A percentile compares a stretch with the other conserved stretches of the same genome.
Conservation (phyloP, 2,329 filamentous ascomycete genomes). For the Paracorniculantispora psalliotae region DNA sequence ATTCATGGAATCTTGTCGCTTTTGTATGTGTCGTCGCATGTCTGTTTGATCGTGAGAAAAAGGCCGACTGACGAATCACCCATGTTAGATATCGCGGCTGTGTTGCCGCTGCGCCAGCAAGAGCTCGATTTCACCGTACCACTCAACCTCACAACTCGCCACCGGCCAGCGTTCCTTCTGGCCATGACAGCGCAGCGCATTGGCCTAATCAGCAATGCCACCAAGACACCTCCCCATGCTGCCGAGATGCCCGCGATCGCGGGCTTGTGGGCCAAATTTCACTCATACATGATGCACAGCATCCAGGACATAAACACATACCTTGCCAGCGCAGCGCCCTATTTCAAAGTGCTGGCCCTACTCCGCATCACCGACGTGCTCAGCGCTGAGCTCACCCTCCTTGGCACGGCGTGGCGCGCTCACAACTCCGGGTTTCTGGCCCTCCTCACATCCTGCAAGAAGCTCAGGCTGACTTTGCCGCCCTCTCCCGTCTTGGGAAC, state of each 20-base stretch:
- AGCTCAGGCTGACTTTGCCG: neutral
- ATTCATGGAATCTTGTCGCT: conserved; percentile 4
- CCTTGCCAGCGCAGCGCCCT: neutral
- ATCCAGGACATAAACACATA: neutral
- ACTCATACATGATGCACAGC: neutral
- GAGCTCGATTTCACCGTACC: neutral
- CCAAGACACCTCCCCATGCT: neutral
- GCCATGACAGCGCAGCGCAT: conserved; percentile 2
- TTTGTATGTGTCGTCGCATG: neutral
- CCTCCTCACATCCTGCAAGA: neutral
- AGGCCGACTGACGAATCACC: neutral
- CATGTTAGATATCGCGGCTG: neutral
- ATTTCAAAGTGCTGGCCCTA: neutral
- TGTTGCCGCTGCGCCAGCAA: neutral
- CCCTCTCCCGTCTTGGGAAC: neutral
- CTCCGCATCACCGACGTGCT: conserved; percentile 2
- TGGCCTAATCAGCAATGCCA: neutral
- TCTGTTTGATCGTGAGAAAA: too few relatives aligned
- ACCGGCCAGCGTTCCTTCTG: neutral
- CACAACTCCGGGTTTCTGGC: neutral
- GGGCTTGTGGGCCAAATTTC: neutral
- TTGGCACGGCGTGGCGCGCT: conserved; percentile 3
- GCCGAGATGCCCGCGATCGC: neutral
- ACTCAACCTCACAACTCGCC: neutral
- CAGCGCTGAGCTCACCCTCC: neutral